Evolutionary conservation across 805 yeast species (phyloP).

Genomic region (Barnettozyma populi): DNA sequence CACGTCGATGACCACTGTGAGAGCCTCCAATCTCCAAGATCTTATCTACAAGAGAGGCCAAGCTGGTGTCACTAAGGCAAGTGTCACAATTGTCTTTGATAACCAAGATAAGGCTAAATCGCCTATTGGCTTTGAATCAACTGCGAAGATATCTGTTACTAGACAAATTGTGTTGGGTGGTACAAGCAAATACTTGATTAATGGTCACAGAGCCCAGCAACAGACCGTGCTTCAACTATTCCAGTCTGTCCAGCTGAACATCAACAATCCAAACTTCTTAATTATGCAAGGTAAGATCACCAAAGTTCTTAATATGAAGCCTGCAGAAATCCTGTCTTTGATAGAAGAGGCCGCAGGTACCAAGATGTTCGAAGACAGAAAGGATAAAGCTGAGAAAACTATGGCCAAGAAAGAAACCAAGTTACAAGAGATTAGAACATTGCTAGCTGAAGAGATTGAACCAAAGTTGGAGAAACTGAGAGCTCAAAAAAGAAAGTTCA

Average conservation of each 20-base stretch:
- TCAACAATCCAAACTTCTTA: slow-evolving; percentile 93
- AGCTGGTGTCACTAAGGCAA: slow-evolving; percentile 95
- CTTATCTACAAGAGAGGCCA: slow-evolving; percentile 95
- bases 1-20: slow-evolving; percentile 86
- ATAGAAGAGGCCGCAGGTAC: slow-evolving; percentile 99
- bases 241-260: slow-evolving; percentile 91
- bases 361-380: slow-evolving; percentile 87
- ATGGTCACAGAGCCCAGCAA: slow-evolving; percentile 95
- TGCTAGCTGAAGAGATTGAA: slow-evolving; percentile 82
- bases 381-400: slow-evolving; percentile 86
- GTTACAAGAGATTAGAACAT: slow-evolving; percentile 64
- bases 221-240: slow-evolving; percentile 84
- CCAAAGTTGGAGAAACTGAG: slow-evolving; percentile 83
- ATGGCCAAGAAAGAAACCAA: slow-evolving; percentile 89
- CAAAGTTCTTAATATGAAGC: slow-evolving; percentile 93
- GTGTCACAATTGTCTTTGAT: slow-evolving; percentile 93
- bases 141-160: slow-evolving; percentile 79
- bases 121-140: slow-evolving; percentile 83
- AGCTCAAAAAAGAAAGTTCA: slow-evolving; percentile 71
- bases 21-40: slow-evolving; percentile 92
- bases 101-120: slow-evolving; percentile 69
- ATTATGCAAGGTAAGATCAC: slow-evolving; percentile 99
- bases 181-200: slow-evolving; percentile 83
- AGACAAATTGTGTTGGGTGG: slow-evolving; percentile 91
- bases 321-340: slow-evolving; percentile 79